Evolutionary conservation across 306 rosid species (phyloP), one percentile per base, ranked within the genome.

Genomic region (Senna siamea): DNA sequence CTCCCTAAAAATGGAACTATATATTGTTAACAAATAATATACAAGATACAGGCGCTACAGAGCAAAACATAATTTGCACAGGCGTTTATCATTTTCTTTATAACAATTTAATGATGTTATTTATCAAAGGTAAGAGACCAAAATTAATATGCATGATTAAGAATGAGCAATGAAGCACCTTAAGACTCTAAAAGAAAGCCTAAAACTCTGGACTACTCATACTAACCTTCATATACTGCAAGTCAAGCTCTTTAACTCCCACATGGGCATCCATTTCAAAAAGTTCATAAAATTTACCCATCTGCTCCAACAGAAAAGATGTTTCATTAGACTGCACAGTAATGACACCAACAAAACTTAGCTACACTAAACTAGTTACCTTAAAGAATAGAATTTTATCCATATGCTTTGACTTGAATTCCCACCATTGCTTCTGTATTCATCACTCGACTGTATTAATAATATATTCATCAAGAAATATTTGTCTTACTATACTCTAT

Each of bases 381-480:
- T 94, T 94, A 86, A 92, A 94, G 82, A 94, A 94, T 62, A 90
- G 73, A 69, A 94, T 95, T 85, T 94, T 94, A 80, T 92, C 97
- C 97, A 94, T 88, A 70, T 92, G 95, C 78, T 88, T 87, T 46
- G 99, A 87, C 92, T 94, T 94, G 85, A 94, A 94, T 64, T 92
- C 99, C 99, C 97, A 92, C 99, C 99, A 94, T 85, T 94, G 97
- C 76, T 84, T 94, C 99, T 94, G 85, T 57, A 75, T 52, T 54
- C 76, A 81, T 65, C 67, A 78, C 30, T 44, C 40, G 9, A 62
- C 53, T 56, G 76, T 4, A 75, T 73, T 58, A 79, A 83, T 26
- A 3, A 26, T 26, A 26, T 60, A 79, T 75, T 69, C 69, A 66
- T 51, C 71, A 55, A 20, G 14, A 41, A 59, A 34, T 43, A 59